Base-by-base conservation (phyloP, 768 basidiomycete species). In the Cubamyces lactineus region DNA sequence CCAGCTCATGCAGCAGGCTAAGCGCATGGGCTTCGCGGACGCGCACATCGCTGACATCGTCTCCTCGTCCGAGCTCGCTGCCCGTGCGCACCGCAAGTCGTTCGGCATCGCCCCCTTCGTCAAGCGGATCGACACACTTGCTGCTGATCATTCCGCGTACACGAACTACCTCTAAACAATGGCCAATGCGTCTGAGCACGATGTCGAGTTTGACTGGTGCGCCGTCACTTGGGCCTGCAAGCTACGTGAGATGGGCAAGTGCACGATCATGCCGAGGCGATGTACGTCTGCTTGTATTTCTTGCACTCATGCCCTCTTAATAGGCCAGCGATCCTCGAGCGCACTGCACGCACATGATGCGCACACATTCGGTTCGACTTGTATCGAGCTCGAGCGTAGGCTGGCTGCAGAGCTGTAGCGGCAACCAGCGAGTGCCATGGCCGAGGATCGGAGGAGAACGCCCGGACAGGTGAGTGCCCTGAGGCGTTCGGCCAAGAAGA, bases 101-200 rank as follows among this genome's bases (percentile, higher is more conserved):
- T 80, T 92, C 66, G 86, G 88, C 45, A 86, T 99, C 70, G 96
- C 90, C 5, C 97, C 97, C 40, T 98, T 95, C 76, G 97, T 99
- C 74, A 99, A 99, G 78, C 92, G 96, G 67, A 98, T 99, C 76
- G 97, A 99, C 76, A 99, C 97, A 13, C 86, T 99, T 61, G 97
- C 97, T 28, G 97, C 97, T 62, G 97, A 99, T 76, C 98, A 91
- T 79, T 97, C 97, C 24, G 97, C 97, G 1, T 89, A 96, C 75
- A 99, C 97, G 66, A 98, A 98, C 80, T 98, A 98, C 77, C 89
- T 99, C 59, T 99, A 98, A 78, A 98, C 96, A n/a, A 98, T 97
- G 19, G 98, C 98, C 82, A 98, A 98, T 70, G 97, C 95, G 2
- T 90, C 93, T 0, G 86, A 89, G 63, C 97, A 99, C 68, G 97